Conservation (phyloP, 768 basidiomycete species). For the Rhodosporidiobolus sp. region DNA sequence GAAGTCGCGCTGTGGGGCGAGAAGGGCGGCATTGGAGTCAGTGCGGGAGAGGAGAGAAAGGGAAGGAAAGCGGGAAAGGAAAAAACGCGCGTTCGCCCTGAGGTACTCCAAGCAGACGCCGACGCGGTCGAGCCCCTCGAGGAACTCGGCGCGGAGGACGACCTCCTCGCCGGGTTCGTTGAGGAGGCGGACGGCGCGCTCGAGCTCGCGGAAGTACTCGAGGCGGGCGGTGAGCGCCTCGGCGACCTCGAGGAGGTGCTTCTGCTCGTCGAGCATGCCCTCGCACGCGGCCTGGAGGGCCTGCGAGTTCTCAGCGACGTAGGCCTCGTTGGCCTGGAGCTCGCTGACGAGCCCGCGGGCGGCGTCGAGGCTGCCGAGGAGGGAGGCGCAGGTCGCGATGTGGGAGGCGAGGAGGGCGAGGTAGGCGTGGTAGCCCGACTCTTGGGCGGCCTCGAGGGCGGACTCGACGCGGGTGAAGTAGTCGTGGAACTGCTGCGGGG, state of each 20-base stretch:
- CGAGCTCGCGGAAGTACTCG: conserved; percentile 92
- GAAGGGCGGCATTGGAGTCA: not conserved
- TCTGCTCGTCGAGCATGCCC: conserved; percentile 81
- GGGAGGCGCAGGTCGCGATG: conserved; percentile 68
- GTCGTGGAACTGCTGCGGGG: conserved; percentile 94
- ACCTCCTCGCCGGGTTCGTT: conserved; percentile 90
- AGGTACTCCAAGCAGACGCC: conserved; percentile 92
- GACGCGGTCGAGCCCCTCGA: conserved; percentile 93
- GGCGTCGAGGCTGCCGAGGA: conserved; percentile 69
- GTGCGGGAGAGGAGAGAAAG: not conserved
- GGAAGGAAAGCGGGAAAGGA: not conserved
- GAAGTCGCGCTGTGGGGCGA: conserved; percentile 75
- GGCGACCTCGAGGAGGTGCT: conserved; percentile 69
- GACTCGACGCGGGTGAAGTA: conserved; percentile 88
- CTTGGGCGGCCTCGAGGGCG: conserved; percentile 87
- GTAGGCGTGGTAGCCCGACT: conserved; percentile 84
- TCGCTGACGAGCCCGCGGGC: conserved; percentile 69
- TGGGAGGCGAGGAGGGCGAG: conserved; percentile 72
- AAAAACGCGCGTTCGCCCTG: conserved; percentile 68
- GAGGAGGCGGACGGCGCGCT: conserved; percentile 85
- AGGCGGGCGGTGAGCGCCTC: conserved; percentile 77
- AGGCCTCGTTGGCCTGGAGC: conserved; percentile 79
- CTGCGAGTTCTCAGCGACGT: conserved; percentile 89
- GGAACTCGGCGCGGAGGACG: conserved; percentile 83
- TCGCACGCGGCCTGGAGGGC: conserved; percentile 89